A percentile compares a stretch with the other conserved stretches of the same genome.
phyloP scores from a whole-genome alignment of 257 asterid genomes.

The Solanum raphanifolium region DNA sequence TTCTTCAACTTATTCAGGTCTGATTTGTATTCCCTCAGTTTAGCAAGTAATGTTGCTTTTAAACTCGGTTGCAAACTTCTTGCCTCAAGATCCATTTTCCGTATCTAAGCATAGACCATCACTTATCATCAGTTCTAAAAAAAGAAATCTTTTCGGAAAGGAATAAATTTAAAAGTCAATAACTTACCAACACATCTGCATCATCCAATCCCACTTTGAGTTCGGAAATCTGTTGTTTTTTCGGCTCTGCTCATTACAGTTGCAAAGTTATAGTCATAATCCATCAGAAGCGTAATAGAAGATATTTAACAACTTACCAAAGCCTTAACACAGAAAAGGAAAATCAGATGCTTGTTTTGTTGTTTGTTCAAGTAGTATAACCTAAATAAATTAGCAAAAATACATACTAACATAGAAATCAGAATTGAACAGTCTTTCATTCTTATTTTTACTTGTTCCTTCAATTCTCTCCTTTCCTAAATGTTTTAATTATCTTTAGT shows the following conservation, averaged over 20 bases:
- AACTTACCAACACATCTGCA: conserved; percentile 67
- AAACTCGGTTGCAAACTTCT: conserved; percentile 80
- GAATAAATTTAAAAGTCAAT: neutral
- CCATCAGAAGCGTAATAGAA: neutral
- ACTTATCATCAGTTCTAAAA: neutral
- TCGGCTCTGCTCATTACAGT: conserved; percentile 45
- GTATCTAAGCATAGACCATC: conserved; percentile 35
- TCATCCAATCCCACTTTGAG: conserved; percentile 70
- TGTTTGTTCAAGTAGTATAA: neutral
- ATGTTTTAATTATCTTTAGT: neutral
- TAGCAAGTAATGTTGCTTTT: conserved; percentile 84
- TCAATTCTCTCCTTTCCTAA: neutral
- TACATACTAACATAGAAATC: neutral
- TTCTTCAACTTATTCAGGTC: conserved; percentile 82
- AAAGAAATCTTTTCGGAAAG: neutral
- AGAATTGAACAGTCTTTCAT: neutral
- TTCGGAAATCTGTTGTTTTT: conserved; percentile 50
- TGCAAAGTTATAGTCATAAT: neutral
- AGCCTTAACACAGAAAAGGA: neutral
- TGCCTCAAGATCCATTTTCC: conserved; percentile 94
- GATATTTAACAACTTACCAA: neutral
- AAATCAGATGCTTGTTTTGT: neutral
- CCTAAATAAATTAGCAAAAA: neutral
- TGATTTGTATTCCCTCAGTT: conserved; percentile 87
- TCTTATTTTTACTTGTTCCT: neutral